These are phyloP conservation scores for Trichophyton simii DNA, from an alignment of 2,329 filamentous ascomycete genomes.

Conservation along the genomic window DNA sequence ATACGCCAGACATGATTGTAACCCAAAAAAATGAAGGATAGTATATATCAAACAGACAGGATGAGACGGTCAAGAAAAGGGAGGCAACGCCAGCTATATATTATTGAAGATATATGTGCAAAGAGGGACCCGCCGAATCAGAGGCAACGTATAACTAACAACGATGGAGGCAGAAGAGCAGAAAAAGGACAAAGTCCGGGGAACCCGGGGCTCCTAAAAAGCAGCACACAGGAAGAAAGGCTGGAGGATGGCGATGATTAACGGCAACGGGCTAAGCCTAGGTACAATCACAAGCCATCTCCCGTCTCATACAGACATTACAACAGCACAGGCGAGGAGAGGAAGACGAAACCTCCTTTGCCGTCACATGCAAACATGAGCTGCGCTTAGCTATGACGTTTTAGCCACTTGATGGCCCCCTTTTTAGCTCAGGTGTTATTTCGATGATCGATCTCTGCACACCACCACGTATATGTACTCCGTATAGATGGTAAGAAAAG, in stretches of 20 bases:
- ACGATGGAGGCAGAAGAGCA: background rate
- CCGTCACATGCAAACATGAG: background rate
- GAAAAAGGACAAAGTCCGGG: background rate
- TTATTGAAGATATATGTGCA: background rate
- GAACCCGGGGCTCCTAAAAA: background rate
- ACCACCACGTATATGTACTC: too few relatives aligned
- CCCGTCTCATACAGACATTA: background rate
- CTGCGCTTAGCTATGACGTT: background rate
- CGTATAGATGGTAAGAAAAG: too few relatives aligned
- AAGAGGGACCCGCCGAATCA: background rate
- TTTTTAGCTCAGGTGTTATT: background rate
- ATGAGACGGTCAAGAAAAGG: background rate
- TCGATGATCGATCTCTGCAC: too few relatives aligned
- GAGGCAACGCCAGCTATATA: background rate
- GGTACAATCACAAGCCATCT: constrained; percentile 1
- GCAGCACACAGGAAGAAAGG: background rate
- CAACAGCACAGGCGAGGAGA: background rate
- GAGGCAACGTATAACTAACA: background rate
- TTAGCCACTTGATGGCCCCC: background rate
- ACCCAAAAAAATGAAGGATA: too few relatives aligned
- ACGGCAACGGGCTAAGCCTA: background rate
- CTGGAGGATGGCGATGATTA: background rate
- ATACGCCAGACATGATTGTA: constrained; percentile 68
- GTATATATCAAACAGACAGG: background rate
- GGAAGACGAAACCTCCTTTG: background rate